Conservation (phyloP, 2,329 filamentous ascomycete genomes). For the Apiospora saccharicola region DNA sequence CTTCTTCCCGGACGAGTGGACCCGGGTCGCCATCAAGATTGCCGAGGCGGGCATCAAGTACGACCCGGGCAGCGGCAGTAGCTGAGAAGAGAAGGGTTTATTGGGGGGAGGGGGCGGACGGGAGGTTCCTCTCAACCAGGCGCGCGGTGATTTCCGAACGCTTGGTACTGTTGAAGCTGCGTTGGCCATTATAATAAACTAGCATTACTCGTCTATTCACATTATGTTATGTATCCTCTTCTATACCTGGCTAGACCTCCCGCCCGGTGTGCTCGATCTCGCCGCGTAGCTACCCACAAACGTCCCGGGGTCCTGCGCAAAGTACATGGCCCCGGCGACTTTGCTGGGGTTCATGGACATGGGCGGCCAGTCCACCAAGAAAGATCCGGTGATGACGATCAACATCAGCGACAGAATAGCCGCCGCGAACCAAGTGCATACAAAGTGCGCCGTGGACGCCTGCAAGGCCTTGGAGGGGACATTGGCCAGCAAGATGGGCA, state of each 20-base stretch:
- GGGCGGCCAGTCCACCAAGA: constrained; percentile 51
- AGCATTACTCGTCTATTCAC: background rate
- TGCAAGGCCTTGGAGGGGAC: constrained; percentile 55
- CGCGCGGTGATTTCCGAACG: background rate
- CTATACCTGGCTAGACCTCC: constrained; percentile 27
- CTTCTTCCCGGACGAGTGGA: constrained; percentile 64
- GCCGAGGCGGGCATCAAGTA: constrained; percentile 35
- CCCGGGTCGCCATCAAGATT: constrained; percentile 52
- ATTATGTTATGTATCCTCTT: background rate
- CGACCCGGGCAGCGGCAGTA: background rate
- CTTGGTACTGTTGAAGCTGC: background rate
- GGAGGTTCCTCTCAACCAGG: too few relatives aligned
- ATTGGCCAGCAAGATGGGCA: constrained; percentile 58
- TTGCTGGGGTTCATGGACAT: constrained; percentile 57
- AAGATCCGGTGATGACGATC: constrained; percentile 47
- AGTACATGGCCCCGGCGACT: constrained; percentile 55
- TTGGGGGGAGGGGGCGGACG: too few relatives aligned
- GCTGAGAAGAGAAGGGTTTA: background rate
- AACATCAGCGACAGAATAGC: constrained; percentile 53
- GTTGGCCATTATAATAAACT: background rate
- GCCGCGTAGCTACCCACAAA: constrained; percentile 24
- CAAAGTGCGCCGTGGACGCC: constrained; percentile 46
- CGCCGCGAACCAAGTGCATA: constrained; percentile 50
- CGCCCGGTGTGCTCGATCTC: constrained; percentile 29
- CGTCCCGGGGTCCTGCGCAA: constrained; percentile 37